Conservation (phyloP, 2,329 filamentous ascomycete genomes). For the Elsinoe batatas region DNA sequence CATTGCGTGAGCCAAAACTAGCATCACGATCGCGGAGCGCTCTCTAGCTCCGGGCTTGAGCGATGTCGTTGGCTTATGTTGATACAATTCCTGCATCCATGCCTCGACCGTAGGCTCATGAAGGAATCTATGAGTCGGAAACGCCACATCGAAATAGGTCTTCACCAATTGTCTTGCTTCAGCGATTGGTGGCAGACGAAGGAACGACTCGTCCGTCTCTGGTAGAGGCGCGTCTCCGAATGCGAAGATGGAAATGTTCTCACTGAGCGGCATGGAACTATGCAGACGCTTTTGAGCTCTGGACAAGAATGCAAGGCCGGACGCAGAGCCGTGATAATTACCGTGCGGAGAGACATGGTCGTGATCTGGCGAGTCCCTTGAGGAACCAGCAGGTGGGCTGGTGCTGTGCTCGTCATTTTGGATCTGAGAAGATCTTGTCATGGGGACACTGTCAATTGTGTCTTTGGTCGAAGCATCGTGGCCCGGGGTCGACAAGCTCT, state of each 20-base stretch:
- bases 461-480: neutral
- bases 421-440: too few species aligned
- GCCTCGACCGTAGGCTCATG: conserved; percentile 3
- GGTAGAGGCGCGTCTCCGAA: conserved; percentile 10
- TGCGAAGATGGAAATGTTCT: conserved; percentile 1
- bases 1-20: conserved; percentile 3
- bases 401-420: neutral
- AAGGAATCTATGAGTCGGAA: conserved; percentile 8
- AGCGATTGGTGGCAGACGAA: neutral
- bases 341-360: conserved; percentile 6
- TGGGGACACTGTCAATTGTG: too few species aligned
- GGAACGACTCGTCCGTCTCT: neutral
- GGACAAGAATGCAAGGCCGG: conserved; percentile 7
- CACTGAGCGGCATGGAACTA: neutral
- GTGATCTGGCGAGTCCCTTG: conserved; percentile 4
- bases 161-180: neutral
- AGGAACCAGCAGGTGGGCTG: neutral
- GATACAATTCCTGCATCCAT: conserved; percentile 1
- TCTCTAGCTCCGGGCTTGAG: neutral
- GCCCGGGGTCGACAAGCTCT: neutral
- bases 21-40: neutral
- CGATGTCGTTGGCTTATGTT: neutral
- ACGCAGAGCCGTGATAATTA: conserved; percentile 10
- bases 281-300: conserved; percentile 3
- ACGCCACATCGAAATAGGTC: conserved; percentile 11